Evolutionary conservation across 495 filamentous ascomycete species (phyloP), one percentile per base, ranked within the genome.

Genomic region (Hypoxylon cercidicola): DNA sequence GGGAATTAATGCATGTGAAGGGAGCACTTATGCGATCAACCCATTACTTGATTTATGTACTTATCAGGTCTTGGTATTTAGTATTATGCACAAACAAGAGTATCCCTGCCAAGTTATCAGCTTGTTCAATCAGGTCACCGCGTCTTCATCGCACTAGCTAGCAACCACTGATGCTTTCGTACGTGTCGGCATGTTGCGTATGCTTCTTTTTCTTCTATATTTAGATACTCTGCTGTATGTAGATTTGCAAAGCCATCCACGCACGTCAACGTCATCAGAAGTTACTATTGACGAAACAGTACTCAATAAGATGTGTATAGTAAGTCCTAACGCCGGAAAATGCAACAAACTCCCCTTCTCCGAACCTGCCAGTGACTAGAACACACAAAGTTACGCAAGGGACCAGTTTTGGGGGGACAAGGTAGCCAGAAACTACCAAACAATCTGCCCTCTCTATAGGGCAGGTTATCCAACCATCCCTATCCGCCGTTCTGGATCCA

Each of bases 291-390:
- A n/a, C 23, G 30, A 56, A 53, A 53, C 32, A 55, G 28, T 41
- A 60, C 55, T 60, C 50, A 60, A 68, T 68, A 68, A 60, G 60
- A 68, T 68, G 44, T 68, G 44, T 45, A 25, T 55, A 55, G 49
- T 23, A 62, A 19, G 51, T 57, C 55, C 44, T 11, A 56, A 63
- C 65, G 59, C 65, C 59, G 13, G 55, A 45, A 50, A 60, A 68
- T 63, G 65, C 65, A 53, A 47, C 37, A 55, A 53, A 68, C 65
- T 68, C 65, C 65, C 53, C 55, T 63, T 68, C 65, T 68, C 65
- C 65, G 60, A 63, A 11, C 59, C 59, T 46, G 48, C 65, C 55
- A 13, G 55, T 55, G 54, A 63, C 62, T 59, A 32, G 20, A 49
- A 68, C 60, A 47, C 20, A 15, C 37, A 32, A 45, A 60, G 15